Evolutionary conservation across 257 asterid genomes (phyloP).

Genomic region (Ocimum tenuiflorum): DNA sequence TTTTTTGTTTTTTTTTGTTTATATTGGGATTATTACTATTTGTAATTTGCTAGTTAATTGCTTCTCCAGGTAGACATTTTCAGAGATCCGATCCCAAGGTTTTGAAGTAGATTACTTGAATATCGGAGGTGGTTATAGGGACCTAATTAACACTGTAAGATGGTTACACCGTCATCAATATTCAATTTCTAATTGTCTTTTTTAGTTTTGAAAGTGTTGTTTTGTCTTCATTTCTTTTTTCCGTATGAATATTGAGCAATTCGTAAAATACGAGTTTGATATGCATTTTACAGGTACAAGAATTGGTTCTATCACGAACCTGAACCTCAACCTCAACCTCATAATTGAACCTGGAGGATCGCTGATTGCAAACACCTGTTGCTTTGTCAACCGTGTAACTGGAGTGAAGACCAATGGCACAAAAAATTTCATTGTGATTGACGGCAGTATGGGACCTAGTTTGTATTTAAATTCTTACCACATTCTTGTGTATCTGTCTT

Average conservation of each 20-base stretch:
- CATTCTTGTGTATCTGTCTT: too few species aligned
- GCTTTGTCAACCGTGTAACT: slow-evolving; percentile 82
- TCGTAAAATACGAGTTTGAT: neutral
- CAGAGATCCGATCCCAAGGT: slow-evolving; percentile 86
- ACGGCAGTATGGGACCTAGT: slow-evolving; percentile 99
- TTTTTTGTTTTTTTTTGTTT: neutral
- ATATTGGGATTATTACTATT: neutral
- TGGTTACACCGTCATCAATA: slow-evolving; percentile 1
- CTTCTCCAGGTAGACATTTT: slow-evolving; percentile 81
- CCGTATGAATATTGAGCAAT: neutral
- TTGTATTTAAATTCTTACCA: slow-evolving; percentile 80
- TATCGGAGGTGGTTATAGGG: slow-evolving; percentile 94
- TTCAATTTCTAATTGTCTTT: too few species aligned
- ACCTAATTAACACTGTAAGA: slow-evolving; percentile 80
- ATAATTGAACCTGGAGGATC: slow-evolving; percentile 96
- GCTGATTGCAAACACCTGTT: slow-evolving; percentile 88
- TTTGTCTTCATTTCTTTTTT: too few species aligned
- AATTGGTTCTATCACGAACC: slow-evolving; percentile 73
- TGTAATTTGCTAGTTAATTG: neutral
- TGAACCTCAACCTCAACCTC: slow-evolving; percentile 82
- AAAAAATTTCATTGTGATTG: slow-evolving; percentile 78
- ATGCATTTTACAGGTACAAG: slow-evolving; percentile 57
- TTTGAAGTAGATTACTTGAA: slow-evolving; percentile 78
- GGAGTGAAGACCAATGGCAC: slow-evolving; percentile 95
- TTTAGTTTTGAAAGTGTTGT: too few species aligned